phyloP scores from a whole-genome alignment of 495 filamentous ascomycete genomes.

The Thermochaetoides thermophila region DNA sequence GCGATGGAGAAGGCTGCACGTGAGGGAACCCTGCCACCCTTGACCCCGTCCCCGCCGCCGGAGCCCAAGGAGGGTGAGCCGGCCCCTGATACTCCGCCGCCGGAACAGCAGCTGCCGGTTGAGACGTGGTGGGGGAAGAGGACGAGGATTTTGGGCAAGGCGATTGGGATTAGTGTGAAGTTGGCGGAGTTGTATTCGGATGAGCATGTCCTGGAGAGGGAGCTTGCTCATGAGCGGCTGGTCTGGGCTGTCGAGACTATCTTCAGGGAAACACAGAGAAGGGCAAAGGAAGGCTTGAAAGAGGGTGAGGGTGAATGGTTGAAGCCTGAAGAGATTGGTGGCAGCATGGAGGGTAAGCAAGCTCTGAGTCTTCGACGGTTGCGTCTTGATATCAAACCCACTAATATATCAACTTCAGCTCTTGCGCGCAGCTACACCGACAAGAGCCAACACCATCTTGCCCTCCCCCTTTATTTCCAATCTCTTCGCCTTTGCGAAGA shows the following conservation, averaged over 20 bases:
- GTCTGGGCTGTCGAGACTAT: slow-evolving; percentile 72
- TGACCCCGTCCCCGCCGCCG: slow-evolving; percentile 7
- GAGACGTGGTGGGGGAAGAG: slow-evolving; percentile 46
- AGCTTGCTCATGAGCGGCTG: slow-evolving; percentile 55
- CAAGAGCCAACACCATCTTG: slow-evolving; percentile 56
- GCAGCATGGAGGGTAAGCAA: slow-evolving; percentile 47
- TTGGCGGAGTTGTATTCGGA: slow-evolving; percentile 63
- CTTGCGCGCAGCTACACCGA: slow-evolving; percentile 58
- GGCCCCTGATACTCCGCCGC: not conserved
- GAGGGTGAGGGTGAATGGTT: slow-evolving; percentile 60
- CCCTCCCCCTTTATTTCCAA: slow-evolving; percentile 78
- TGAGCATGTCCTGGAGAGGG: slow-evolving; percentile 41
- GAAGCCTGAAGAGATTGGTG: slow-evolving; percentile 54
- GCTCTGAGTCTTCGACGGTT: not conserved
- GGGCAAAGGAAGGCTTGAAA: slow-evolving; percentile 46
- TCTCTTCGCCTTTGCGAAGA: slow-evolving; percentile 58
- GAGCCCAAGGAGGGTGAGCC: slow-evolving; percentile 11
- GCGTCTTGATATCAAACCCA: slow-evolving; percentile 4
- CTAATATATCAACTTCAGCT: slow-evolving; percentile 34
- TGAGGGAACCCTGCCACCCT: slow-evolving; percentile 30
- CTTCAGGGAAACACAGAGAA: slow-evolving; percentile 54
- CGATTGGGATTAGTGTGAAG: slow-evolving; percentile 62
- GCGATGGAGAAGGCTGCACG: slow-evolving; percentile 38
- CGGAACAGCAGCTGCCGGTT: slow-evolving; percentile 3
- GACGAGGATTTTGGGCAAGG: slow-evolving; percentile 54